Evolutionary conservation across 768 basidiomycete species (phyloP).

Genomic region (Podaxis pistillaris): DNA sequence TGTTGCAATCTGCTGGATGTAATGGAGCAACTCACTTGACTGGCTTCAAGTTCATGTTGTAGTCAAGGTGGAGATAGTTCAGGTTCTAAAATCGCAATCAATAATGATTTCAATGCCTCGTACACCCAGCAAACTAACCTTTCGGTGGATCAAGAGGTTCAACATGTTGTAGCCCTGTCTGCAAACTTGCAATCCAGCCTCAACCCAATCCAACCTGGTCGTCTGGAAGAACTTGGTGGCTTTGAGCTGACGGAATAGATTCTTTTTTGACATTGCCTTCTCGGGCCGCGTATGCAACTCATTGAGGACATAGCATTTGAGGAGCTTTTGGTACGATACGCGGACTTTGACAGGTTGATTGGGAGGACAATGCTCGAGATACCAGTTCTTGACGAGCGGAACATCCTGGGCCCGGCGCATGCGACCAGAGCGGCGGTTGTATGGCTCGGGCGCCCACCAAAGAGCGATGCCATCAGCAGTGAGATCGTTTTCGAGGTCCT

Average conservation of each 20-base stretch:
- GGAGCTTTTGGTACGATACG: conserved; percentile 97
- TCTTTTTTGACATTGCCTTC: conserved; percentile 98
- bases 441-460: conserved; percentile 99
- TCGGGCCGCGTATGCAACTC: conserved; percentile 86
- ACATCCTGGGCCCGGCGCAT: conserved; percentile 95
- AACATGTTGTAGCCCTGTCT: conserved; percentile 99
- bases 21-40: conserved; percentile 55
- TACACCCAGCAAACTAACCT: conserved; percentile 45
- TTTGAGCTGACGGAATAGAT: conserved; percentile 92
- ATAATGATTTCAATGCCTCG: background rate
- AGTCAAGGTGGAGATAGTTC: conserved; percentile 94
- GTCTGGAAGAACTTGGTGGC: conserved; percentile 99
- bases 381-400: conserved; percentile 97
- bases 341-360: conserved; percentile 96
- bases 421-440: conserved; percentile 86
- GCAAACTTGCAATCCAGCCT: conserved; percentile 97
- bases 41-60: conserved; percentile 99
- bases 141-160: conserved; percentile 97
- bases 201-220: conserved; percentile 97
- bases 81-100: conserved; percentile 53
- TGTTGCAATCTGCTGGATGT: background rate
- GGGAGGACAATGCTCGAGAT: conserved; percentile 96
- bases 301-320: conserved; percentile 95
- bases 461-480: conserved; percentile 97
- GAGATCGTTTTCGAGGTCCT: conserved; percentile 81